Evolutionary conservation across 1,284 basidiomycete species (phyloP), one percentile per base, ranked within the genome.

Genomic region (Ceratobasidium sp.): DNA sequence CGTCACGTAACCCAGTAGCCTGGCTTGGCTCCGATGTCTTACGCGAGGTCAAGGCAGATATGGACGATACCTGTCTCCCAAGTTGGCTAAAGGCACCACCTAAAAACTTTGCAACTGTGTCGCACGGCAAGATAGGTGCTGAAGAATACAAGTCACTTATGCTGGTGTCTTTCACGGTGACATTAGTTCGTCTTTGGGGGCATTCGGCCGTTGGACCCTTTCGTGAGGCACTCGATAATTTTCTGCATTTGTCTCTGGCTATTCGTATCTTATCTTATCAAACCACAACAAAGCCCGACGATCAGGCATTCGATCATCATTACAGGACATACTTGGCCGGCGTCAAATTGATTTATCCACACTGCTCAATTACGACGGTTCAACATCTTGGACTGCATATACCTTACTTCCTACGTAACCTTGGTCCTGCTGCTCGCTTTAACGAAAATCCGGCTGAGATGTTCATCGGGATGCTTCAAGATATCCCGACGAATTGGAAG

Each of bases 121-220:
- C 54, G 0, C 57, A 73, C 59, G 78, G 80, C 26, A 70, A 71
- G 33, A 62, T 80, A 3, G 80, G 77, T 52, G 80, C 80, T 3
- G 71, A 80, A 26, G 79, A 81, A 59, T 81, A 80, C 75, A 61
- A 77, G 9, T 68, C 68, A 3, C 13, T 79, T 4, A 48, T 59
- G 5, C 77, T 75, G 7, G 77, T 81, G 0, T 77, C 79, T 17
- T 40, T 81, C 3, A 66, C 68, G 1, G 68, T 81, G 15, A 69
- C 80, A 0, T 42, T 79, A 9, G 50, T 79, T 46, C 62, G 54
- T 0, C n/a, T 78, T n/a, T 79, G 79, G 79, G 3, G 7, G 2
- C 15, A 48, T 17, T 28, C 17, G n/a, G 50, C 17, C 20, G 50
- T 52, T 52, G 50, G n/a, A 1, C 26, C 76, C 3, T 44, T 54